phyloP scores from a whole-genome alignment of 2,329 filamentous ascomycete genomes.

The Thielaviopsis populi region DNA sequence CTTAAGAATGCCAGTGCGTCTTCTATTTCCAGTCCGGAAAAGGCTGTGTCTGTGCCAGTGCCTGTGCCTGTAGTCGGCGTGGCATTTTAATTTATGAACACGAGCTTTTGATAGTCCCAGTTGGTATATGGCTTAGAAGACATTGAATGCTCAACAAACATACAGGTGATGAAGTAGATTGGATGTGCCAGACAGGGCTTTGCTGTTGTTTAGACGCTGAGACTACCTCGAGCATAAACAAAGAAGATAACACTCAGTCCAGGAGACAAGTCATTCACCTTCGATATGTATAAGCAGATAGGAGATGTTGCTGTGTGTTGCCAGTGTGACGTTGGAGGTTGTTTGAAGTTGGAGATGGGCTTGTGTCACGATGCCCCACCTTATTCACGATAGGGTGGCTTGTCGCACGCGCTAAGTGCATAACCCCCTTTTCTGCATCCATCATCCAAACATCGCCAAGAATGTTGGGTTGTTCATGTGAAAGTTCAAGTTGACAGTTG shows the following conservation, averaged over 20 bases:
- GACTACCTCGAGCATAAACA: too few relatives aligned
- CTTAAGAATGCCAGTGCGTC: not conserved
- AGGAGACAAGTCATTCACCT: too few relatives aligned
- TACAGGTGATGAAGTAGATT: too few relatives aligned
- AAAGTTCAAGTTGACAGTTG: not conserved
- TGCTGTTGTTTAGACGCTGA: too few relatives aligned
- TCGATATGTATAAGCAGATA: too few relatives aligned
- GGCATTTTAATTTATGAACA: not conserved
- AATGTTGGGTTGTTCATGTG: not conserved
- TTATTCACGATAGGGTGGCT: too few relatives aligned
- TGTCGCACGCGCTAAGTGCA: not conserved
- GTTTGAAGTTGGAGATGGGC: not conserved
- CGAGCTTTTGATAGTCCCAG: not conserved
- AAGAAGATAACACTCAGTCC: too few relatives aligned
- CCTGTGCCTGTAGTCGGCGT: not conserved
- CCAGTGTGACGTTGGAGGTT: not conserved
- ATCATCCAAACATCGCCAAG: not conserved
- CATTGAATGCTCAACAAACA: too few relatives aligned
- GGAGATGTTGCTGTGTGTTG: not conserved
- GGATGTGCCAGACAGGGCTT: too few relatives aligned
- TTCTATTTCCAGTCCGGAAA: not conserved
- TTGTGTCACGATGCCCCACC: not conserved
- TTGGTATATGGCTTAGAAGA: not conserved
- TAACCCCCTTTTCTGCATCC: slow-evolving; percentile 6
- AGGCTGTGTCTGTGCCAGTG: not conserved